Evolutionary conservation across 768 basidiomycete genomes (phyloP), one percentile per base, ranked within the genome.

Genomic region (Tubosaeta brunneosetosa): DNA sequence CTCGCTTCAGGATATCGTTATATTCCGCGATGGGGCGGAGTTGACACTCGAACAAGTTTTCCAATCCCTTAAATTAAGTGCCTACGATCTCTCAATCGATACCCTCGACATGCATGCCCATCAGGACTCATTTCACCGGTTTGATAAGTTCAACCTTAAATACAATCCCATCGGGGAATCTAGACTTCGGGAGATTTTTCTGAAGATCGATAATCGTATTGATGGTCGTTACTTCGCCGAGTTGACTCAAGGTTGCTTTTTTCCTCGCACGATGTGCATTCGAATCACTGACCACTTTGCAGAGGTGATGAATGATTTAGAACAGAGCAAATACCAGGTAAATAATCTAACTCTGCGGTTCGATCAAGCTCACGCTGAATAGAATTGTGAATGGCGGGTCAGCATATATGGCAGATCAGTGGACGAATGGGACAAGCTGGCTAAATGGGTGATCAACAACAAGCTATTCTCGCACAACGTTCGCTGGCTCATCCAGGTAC

Each of bases 101-200:
- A 99, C 97, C 3, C 81, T 99, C 37, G 97, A 99, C 65, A 99
- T 99, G 97, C 97, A 98, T 57, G 97, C 95, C 0, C 95, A 99
- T 68, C 88, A 91, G 57, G 94, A 97, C 64, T 91, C 94, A 2
- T 98, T 99, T 78, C 95, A 99, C 68, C 88, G 97, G 13, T 98
- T 97, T 65, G 97, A 97, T 74, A 93, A 95, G 66, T 98, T 98
- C 74, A 98, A 98, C 61, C 74, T 97, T 40, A 93, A 97, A 70
- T 97, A 98, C 68, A 97, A 97, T 61, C 94, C 94, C 0, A 92
- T 94, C 54, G 97, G 97, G 52, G 94, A 97, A 71, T 94, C 91
- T 4, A 77, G 97, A 31, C 72, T 99, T 56, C 77, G 97, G 43
- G 97, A 99, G 71, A 98, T 99, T 59, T 99, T 99, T 75, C 69